phyloP scores from a whole-genome alignment of 2,329 filamentous ascomycete genomes.

The Peltaster fructicola region DNA sequence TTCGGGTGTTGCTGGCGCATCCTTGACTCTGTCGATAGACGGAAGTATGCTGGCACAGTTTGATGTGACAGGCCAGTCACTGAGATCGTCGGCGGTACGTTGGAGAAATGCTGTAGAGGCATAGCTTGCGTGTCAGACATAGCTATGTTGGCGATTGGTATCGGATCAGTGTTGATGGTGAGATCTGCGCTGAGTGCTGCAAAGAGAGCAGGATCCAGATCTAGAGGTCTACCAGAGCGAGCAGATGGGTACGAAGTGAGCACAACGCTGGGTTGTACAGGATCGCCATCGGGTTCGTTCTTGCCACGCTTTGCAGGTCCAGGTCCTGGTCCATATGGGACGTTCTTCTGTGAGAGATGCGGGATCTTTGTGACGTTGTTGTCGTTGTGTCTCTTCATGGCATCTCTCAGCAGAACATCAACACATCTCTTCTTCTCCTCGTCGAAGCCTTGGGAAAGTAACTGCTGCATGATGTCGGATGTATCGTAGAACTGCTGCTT shows the following conservation, averaged over 20 bases:
- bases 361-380: slow-evolving; percentile 42
- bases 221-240: slow-evolving; percentile 31
- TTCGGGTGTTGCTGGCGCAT: slow-evolving; percentile 29
- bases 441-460: slow-evolving; percentile 8
- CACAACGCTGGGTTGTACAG: no score
- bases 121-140: slow-evolving; percentile 25
- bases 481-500: slow-evolving; percentile 47
- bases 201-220: slow-evolving; percentile 42
- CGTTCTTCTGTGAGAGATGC: slow-evolving; percentile 24
- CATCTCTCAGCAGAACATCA: slow-evolving; percentile 55
- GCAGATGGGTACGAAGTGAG: no score
- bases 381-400: slow-evolving; percentile 59
- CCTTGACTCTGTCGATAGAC: slow-evolving; percentile 47
- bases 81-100: neutral
- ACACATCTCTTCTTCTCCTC: slow-evolving; percentile 43
- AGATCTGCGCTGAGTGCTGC: slow-evolving; percentile 34
- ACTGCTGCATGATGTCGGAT: slow-evolving; percentile 3
- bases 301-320: no score
- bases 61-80: slow-evolving; percentile 6
- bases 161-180: slow-evolving; percentile 20
- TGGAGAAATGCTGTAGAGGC: no score
- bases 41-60: slow-evolving; percentile 42
- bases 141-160: slow-evolving; percentile 4
- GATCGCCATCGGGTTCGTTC: slow-evolving; percentile 1
- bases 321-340: slow-evolving; percentile 23